Percentiles rank a stretch among this genome's conserved stretches.
Conservation (phyloP, 768 basidiomycete genomes). For the Amanita pallidorosea region DNA sequence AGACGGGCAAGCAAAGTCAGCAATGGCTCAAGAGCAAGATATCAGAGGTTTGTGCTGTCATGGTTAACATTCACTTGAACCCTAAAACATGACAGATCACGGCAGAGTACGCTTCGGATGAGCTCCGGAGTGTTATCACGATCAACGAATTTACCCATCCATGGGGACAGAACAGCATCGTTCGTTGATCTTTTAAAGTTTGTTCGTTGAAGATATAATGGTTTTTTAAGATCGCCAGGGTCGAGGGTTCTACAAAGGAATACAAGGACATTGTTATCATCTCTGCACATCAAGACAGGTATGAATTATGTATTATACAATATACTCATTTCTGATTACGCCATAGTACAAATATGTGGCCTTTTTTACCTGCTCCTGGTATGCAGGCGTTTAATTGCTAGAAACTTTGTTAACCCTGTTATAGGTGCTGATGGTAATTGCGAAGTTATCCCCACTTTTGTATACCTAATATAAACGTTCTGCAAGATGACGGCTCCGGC, state of each 20-base stretch:
- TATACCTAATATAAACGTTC: slow-evolving; percentile 7
- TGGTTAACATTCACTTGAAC: slow-evolving; percentile 4
- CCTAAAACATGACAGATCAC: slow-evolving; percentile 42
- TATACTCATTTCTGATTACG: neutral
- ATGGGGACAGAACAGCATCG: slow-evolving; percentile 81
- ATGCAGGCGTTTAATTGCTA: slow-evolving; percentile 10
- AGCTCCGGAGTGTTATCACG: slow-evolving; percentile 45
- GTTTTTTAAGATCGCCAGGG: slow-evolving; percentile 52
- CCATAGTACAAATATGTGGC: slow-evolving; percentile 63
- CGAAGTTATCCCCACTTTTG: slow-evolving; percentile 11
- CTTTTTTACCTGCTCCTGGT: slow-evolving; percentile 73
- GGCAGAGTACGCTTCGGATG: slow-evolving; percentile 42
- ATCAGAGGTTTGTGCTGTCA: slow-evolving; percentile 33
- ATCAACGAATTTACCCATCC: slow-evolving; percentile 66
- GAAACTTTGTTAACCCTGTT: slow-evolving; percentile 13
- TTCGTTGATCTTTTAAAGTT: slow-evolving; percentile 20
- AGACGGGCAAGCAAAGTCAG: slow-evolving; percentile 74
- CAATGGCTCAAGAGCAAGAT: slow-evolving; percentile 66
- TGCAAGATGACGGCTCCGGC: slow-evolving; percentile 65
- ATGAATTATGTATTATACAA: neutral
- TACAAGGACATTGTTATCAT: slow-evolving; percentile 61
- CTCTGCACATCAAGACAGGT: slow-evolving; percentile 82
- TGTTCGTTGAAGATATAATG: slow-evolving; percentile 8
- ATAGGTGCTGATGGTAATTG: slow-evolving; percentile 39
- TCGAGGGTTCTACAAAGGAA: slow-evolving; percentile 55